These are phyloP conservation scores for Kodamaea restingae DNA, from an alignment of 805 yeast genomes.

Conservation along the genomic window DNA sequence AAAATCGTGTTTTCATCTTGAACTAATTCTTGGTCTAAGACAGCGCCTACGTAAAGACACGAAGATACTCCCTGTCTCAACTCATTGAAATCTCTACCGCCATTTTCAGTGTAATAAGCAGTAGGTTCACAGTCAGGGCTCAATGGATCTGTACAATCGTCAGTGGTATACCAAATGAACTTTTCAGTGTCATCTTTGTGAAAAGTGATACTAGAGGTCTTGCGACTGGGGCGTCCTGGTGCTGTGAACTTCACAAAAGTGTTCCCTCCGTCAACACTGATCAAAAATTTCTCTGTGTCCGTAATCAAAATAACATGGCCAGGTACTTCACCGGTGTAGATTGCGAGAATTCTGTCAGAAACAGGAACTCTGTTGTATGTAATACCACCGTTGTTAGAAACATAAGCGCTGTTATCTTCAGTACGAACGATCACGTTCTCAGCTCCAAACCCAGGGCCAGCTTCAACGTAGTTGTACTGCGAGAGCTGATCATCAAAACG, in stretches of 20 bases:
- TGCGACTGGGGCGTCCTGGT: conserved; percentile 47
- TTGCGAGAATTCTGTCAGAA: conserved; percentile 44
- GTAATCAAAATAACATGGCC: conserved; percentile 57
- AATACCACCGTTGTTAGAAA: conserved; percentile 70
- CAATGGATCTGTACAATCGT: conserved; percentile 47
- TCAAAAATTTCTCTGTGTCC: conserved; percentile 44
- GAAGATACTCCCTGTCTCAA: conserved; percentile 49
- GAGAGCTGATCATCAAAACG: conserved; percentile 50
- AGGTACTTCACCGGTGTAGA: conserved; percentile 57
- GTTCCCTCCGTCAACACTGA: conserved; percentile 67
- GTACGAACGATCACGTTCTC: conserved; percentile 57
- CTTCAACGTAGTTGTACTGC: conserved; percentile 60
- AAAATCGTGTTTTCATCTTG: conserved; percentile 49
- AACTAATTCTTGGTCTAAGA: conserved; percentile 30
- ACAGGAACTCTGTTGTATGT: conserved; percentile 39
- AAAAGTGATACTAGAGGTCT: conserved; percentile 50
- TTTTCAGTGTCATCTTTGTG: conserved; percentile 52
- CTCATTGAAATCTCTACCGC: conserved; percentile 58
- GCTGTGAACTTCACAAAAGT: conserved; percentile 44
- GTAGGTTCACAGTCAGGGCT: conserved; percentile 49
- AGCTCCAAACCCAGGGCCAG: conserved; percentile 30
- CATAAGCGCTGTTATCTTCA: conserved; percentile 44
- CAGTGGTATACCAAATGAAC: conserved; percentile 68
- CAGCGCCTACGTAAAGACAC: conserved; percentile 67
- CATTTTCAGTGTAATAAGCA: conserved; percentile 62